phyloP scores from a whole-genome alignment of 768 basidiomycete species.

The Leccinum disarticulatum region DNA sequence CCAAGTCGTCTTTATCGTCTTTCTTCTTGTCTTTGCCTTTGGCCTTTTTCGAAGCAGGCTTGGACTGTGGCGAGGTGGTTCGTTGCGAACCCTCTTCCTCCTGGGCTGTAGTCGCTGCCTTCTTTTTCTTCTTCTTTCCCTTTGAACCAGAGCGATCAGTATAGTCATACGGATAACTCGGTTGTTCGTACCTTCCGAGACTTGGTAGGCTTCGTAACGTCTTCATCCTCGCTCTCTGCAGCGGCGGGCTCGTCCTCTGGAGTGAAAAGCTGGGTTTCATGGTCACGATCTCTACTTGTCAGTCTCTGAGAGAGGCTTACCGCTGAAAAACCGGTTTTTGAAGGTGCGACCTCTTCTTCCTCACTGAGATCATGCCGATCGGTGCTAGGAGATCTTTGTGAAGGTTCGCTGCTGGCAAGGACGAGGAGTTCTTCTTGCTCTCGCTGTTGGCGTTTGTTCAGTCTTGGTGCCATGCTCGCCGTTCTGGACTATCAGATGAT shows the following conservation, averaged over 20 bases:
- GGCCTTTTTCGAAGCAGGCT: slow-evolving; percentile 57
- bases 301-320: slow-evolving; percentile 32
- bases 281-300: slow-evolving; percentile 20
- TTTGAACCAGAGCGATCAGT: slow-evolving; percentile 16
- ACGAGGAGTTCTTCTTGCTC: slow-evolving; percentile 79
- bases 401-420: slow-evolving; percentile 36
- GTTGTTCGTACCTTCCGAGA: slow-evolving; percentile 24
- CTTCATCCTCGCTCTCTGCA: slow-evolving; percentile 26
- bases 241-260: slow-evolving; percentile 28
- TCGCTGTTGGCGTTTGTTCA: slow-evolving; percentile 85
- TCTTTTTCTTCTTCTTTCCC: slow-evolving; percentile 45
- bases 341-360: slow-evolving; percentile 32
- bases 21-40: slow-evolving; percentile 64
- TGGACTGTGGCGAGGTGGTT: slow-evolving; percentile 28
- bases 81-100: slow-evolving; percentile 9
- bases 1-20: slow-evolving; percentile 73
- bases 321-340: slow-evolving; percentile 42
- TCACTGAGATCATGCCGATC: slow-evolving; percentile 35
- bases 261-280: slow-evolving; percentile 41
- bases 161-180: neutral
- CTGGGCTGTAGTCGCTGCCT: slow-evolving; percentile 3
- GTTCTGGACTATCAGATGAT: slow-evolving; percentile 2
- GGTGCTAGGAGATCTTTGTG: slow-evolving; percentile 1
- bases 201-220: slow-evolving; percentile 16
- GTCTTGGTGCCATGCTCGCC: slow-evolving; percentile 59